Evolutionary conservation across 768 basidiomycete genomes (phyloP), one percentile per base, ranked within the genome.

Genomic region (Amyloporia xantha): DNA sequence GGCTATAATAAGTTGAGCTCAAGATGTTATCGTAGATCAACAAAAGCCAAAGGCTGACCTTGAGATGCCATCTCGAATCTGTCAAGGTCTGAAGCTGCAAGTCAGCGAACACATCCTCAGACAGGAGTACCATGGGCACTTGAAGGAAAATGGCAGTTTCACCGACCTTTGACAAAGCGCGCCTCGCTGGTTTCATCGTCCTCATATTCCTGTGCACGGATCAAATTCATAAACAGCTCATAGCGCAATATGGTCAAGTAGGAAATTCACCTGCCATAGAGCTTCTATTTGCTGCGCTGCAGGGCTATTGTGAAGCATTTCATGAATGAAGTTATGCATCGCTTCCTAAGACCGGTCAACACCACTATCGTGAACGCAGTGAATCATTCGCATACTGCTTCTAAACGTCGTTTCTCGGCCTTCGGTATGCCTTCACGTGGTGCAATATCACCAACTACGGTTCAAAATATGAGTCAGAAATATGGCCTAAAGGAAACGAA

Each of bases 11-110:
- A n/a, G n/a, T 35, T 19, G 25, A 26, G 15, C 47, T 19, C 41
- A 41, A 19, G 53, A 47, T 53, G n/a, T 35, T 20, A 17, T 44
- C 17, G 9, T 7, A 3, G 23, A 13, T 27, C 5, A 30, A 27
- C 11, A 19, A 27, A 23, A 30, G 13, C 3, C 27, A 23, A 7
- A 19, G 24, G 44, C 54, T n/a, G 10, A 79, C 86, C 90, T 75
- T 94, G 91, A 0, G 81, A 70, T 0, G 88, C 88, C 86, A 94
- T 86, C 63, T 94, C 91, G 48, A 91, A 82, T 5, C 86, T 74
- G 61, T 94, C 91, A 4, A 93, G 73, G 61, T 94, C 91, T 91
- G 24, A 4, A 20, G 28, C 2, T 20, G 13, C 15, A 48, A 21
- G 36, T 28, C 1, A 46, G 15, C 25, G 20, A 30, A n/a, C n/a